These are phyloP conservation scores for Rachicladosporium sp. DNA, from an alignment of 2,329 filamentous ascomycete species.

Conservation along the genomic window DNA sequence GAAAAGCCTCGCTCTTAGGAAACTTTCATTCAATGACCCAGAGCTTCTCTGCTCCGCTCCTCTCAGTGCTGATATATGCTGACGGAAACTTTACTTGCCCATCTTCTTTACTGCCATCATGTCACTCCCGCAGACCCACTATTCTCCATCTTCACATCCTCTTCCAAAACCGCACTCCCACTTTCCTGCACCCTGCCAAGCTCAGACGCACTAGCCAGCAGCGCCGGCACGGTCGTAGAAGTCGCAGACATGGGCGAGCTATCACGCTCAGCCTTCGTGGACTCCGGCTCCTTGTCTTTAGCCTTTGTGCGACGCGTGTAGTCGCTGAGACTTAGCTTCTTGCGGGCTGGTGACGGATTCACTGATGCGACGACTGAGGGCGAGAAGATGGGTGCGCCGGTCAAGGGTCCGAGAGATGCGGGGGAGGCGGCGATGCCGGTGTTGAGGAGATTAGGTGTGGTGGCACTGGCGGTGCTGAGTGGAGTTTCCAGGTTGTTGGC, in stretches of 20 bases:
- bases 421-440: no score
- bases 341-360: slow-evolving; percentile 28
- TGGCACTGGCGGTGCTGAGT: no score
- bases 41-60: no score
- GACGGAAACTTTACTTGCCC: no score
- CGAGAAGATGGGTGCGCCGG: slow-evolving; percentile 17
- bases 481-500: no score
- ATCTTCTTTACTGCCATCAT: no score
- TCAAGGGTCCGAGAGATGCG: no score
- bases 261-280: slow-evolving; percentile 14
- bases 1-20: no score
- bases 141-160: slow-evolving; percentile 19
- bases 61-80: no score
- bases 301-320: slow-evolving; percentile 34
- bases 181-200: slow-evolving; percentile 3
- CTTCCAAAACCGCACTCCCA: slow-evolving; percentile 14
- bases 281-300: slow-evolving; percentile 16
- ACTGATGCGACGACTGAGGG: slow-evolving; percentile 30
- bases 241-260: slow-evolving; percentile 19
- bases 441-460: no score
- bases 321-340: slow-evolving; percentile 41
- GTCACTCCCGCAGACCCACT: no score
- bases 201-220: slow-evolving; percentile 15
- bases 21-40: no score
- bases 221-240: slow-evolving; percentile 13